A percentile compares a stretch with the other conserved stretches of the same genome.
These are phyloP conservation scores for Geotrichum aggregatum DNA, from an alignment of 1,139 yeast species.

Conservation along the genomic window DNA sequence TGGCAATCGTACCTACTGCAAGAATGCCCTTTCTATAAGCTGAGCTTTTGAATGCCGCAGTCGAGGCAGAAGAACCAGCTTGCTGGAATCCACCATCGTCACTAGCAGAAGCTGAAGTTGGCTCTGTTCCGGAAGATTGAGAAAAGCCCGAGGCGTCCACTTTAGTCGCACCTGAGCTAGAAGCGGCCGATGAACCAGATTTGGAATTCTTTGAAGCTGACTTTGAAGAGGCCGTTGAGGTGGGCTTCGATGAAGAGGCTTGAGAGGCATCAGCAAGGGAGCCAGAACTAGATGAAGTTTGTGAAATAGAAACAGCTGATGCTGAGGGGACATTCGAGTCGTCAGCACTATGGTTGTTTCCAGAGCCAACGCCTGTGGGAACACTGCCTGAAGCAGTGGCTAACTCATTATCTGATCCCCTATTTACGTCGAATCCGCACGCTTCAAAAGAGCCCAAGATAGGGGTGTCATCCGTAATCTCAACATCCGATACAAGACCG, in stretches of 20 bases:
- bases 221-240: conserved; percentile 1
- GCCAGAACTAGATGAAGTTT: conserved; percentile 11
- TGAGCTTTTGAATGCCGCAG: not conserved
- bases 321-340: conserved; percentile 17
- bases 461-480: conserved; percentile 57
- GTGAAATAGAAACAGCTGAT: conserved; percentile 23
- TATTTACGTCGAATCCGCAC: conserved; percentile 61
- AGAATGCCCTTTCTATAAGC: too few relatives aligned
- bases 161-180: not conserved
- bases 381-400: conserved; percentile 10
- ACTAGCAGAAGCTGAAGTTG: not conserved
- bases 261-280: conserved; percentile 15
- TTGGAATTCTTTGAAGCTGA: not conserved
- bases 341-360: conserved; percentile 10
- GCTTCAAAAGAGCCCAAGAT: conserved; percentile 57
- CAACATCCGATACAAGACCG: conserved; percentile 48
- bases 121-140: not conserved
- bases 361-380: conserved; percentile 10
- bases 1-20: too few relatives aligned
- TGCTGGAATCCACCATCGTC: conserved; percentile 8
- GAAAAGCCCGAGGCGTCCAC: not conserved
- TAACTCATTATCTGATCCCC: conserved; percentile 24
- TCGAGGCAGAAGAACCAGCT: not conserved
- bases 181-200: not conserved
- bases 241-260: conserved; percentile 4